phyloP scores from a whole-genome alignment of 2,329 filamentous ascomycete genomes.

The Aureobasidium lini region DNA sequence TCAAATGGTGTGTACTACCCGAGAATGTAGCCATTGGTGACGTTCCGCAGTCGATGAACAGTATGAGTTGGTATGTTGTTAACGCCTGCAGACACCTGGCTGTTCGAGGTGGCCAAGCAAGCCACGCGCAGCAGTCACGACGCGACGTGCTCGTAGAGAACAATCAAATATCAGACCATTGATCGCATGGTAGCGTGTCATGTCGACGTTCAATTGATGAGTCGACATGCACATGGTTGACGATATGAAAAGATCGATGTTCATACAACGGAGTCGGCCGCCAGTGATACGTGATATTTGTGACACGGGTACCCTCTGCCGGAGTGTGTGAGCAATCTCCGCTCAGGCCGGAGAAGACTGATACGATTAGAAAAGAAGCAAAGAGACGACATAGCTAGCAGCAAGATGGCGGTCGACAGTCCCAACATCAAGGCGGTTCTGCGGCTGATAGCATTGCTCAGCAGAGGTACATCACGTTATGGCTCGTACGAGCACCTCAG shows the following conservation, averaged over 20 bases:
- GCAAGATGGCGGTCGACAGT: not conserved
- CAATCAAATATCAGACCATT: too few relatives aligned
- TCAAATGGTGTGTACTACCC: too few relatives aligned
- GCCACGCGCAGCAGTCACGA: too few relatives aligned
- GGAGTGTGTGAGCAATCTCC: conserved; percentile 8
- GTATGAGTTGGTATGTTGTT: too few relatives aligned
- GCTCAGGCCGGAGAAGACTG: conserved; percentile 2
- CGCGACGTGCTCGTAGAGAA: too few relatives aligned
- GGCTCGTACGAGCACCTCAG: not conserved
- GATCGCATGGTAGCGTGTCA: too few relatives aligned
- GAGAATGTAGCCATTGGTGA: too few relatives aligned
- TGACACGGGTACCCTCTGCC: not conserved
- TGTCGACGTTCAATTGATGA: not conserved
- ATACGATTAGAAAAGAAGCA: not conserved
- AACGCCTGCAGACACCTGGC: too few relatives aligned
- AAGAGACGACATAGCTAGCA: not conserved
- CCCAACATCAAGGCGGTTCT: not conserved
- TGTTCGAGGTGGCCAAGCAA: too few relatives aligned
- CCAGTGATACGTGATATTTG: not conserved
- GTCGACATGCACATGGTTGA: not conserved
- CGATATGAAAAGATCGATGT: not conserved
- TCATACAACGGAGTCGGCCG: not conserved
- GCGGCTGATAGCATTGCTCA: not conserved
- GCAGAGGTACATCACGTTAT: not conserved
- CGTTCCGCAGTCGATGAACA: too few relatives aligned